These are phyloP conservation scores for Gelatoporia subvermispora DNA, from an alignment of 768 basidiomycete genomes.

Conservation along the genomic window DNA sequence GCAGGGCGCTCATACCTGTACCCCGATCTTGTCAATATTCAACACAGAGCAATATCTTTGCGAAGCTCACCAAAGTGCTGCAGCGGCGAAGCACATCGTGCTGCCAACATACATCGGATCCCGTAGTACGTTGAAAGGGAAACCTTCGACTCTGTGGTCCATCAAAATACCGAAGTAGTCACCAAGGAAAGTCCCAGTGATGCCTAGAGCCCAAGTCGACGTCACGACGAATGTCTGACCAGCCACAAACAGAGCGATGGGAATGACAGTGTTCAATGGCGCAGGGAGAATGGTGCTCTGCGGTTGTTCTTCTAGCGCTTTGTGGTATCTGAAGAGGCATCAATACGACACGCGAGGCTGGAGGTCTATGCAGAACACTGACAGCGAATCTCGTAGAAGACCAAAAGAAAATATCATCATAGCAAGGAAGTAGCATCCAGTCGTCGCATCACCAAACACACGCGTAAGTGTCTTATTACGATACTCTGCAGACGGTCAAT, in stretches of 20 bases:
- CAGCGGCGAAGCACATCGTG: conserved; percentile 83
- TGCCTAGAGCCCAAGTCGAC: conserved; percentile 85
- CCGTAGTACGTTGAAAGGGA: conserved; percentile 90
- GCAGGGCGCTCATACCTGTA: conserved; percentile 80
- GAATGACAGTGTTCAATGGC: conserved; percentile 57
- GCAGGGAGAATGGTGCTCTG: conserved; percentile 56
- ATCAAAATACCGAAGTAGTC: conserved; percentile 86
- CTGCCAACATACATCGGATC: conserved; percentile 98
- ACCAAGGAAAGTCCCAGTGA: conserved; percentile 89
- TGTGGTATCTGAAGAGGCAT: conserved; percentile 53
- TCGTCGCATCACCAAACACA: conserved; percentile 62
- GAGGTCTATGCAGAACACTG: conserved; percentile 27
- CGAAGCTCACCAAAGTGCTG: conserved; percentile 72
- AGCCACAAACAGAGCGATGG: conserved; percentile 52
- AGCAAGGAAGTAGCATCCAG: conserved; percentile 87
- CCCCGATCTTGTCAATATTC: background rate
- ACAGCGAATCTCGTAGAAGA: conserved; percentile 83
- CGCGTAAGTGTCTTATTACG: conserved; percentile 85
- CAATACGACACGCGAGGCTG: background rate
- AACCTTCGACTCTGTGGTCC: conserved; percentile 88
- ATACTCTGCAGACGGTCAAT: conserved; percentile 45
- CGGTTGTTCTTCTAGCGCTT: conserved; percentile 76
- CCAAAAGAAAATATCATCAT: conserved; percentile 81
- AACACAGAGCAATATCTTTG: background rate
- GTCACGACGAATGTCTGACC: conserved; percentile 86